A percentile compares a stretch with the other conserved stretches of the same genome.
Conservation (phyloP, 306 rosid genomes). For the Vigna radiata region DNA sequence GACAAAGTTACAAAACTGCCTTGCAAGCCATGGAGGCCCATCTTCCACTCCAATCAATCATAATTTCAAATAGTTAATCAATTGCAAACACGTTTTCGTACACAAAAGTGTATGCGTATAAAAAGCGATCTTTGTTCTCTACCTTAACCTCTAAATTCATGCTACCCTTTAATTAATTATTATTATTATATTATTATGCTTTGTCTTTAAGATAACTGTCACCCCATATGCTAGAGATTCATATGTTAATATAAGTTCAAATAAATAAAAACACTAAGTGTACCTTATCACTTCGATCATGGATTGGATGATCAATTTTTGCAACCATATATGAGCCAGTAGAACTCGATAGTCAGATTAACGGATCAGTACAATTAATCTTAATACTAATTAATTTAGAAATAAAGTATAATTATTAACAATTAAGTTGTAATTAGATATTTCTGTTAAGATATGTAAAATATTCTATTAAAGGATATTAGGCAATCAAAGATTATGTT, state of each 20-base stretch:
- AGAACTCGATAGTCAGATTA: too few species aligned
- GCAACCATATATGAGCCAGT: too few species aligned
- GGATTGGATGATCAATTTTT: too few species aligned
- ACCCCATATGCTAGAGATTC: not conserved
- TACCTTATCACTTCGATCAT: too few species aligned
- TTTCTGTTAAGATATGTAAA: too few species aligned
- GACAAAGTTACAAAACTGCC: constrained; percentile 43
- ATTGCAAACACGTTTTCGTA: not conserved
- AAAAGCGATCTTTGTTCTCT: constrained; percentile 54
- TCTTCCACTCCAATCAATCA: constrained; percentile 28
- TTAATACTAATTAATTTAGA: too few species aligned
- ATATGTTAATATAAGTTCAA: not conserved
- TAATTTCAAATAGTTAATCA: constrained; percentile 26
- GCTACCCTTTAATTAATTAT: constrained; percentile 28
- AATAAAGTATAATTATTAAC: too few species aligned
- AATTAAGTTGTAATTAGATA: too few species aligned
- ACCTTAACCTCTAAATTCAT: constrained; percentile 45
- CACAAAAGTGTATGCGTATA: constrained; percentile 39
- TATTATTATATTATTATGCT: not conserved
- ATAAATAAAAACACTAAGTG: not conserved
- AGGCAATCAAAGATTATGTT: too few species aligned
- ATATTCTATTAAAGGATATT: too few species aligned
- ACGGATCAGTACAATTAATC: too few species aligned
- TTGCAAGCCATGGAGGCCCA: constrained; percentile 38
- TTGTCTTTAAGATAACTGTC: constrained; percentile 27